phyloP scores from a whole-genome alignment of 208 protist species.

The Leishmania arabica region DNA sequence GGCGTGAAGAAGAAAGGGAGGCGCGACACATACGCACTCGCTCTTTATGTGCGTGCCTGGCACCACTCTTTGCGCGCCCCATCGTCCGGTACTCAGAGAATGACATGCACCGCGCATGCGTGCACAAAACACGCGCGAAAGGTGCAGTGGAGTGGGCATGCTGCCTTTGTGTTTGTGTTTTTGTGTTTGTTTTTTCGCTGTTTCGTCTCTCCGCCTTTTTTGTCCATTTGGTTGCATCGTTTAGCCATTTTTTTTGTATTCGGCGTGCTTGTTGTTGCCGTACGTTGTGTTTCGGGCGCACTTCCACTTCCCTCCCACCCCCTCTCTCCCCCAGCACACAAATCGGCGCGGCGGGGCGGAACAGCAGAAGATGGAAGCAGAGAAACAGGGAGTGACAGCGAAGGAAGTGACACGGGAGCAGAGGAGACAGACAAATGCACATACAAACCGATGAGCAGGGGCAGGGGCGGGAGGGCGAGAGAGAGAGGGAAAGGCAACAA shows the following conservation, averaged over 20 bases:
- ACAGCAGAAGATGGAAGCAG: background rate
- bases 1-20: conserved; percentile 2
- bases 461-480: too few relatives aligned
- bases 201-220: background rate
- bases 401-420: background rate
- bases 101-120: background rate
- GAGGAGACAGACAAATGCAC: background rate
- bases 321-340: background rate
- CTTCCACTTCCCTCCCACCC: background rate
- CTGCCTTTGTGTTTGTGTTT: background rate
- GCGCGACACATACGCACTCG: background rate
- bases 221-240: background rate
- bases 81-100: background rate
- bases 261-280: background rate
- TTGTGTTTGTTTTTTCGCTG: too few relatives aligned
- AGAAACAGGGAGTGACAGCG: background rate
- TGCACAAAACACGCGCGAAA: background rate
- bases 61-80: background rate
- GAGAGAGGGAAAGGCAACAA: background rate
- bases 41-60: background rate
- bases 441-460: background rate
- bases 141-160: background rate
- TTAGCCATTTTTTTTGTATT: too few relatives aligned
- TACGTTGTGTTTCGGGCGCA: background rate
- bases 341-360: background rate